Evolutionary conservation across 2,329 filamentous ascomycete species (phyloP).

Genomic region (Chrysoporthe cubensis): DNA sequence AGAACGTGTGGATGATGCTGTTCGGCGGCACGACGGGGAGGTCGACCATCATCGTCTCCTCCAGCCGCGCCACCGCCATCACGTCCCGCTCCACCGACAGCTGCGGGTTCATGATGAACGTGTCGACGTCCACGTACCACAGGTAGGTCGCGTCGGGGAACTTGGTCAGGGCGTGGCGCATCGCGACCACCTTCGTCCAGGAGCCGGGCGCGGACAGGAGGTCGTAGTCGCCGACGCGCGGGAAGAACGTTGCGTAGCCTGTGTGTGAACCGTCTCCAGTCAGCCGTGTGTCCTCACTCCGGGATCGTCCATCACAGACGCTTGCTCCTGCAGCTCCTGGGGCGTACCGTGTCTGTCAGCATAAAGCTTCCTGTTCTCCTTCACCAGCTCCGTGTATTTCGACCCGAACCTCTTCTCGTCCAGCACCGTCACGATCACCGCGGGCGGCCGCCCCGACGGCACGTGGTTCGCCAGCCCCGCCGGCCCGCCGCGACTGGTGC

Average conservation of each 20-base stretch:
- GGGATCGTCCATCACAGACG: not conserved
- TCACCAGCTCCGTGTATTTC: constrained; percentile 73
- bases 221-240: constrained; percentile 76
- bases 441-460: constrained; percentile 60
- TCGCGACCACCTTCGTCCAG: constrained; percentile 81
- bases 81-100: constrained; percentile 72
- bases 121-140: constrained; percentile 85
- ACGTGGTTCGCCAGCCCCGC: constrained; percentile 32
- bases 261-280: constrained; percentile 73
- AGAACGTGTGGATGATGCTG: constrained; percentile 94
- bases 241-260: constrained; percentile 89
- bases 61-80: constrained; percentile 68
- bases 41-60: constrained; percentile 82
- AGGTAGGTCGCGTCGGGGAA: constrained; percentile 79
- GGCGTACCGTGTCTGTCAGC: constrained; percentile 80
- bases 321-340: not conserved
- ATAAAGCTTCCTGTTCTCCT: constrained; percentile 82
- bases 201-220: constrained; percentile 62
- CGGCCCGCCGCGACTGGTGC: constrained; percentile 22
- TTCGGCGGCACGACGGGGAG: constrained; percentile 89
- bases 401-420: constrained; percentile 68
- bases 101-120: constrained; percentile 84
- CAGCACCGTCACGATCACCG: constrained; percentile 84
- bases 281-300: constrained; percentile 57
- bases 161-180: constrained; percentile 84